These are phyloP conservation scores for Raffaelea deltoideospora DNA, from an alignment of 2,329 filamentous ascomycete genomes.

Conservation along the genomic window DNA sequence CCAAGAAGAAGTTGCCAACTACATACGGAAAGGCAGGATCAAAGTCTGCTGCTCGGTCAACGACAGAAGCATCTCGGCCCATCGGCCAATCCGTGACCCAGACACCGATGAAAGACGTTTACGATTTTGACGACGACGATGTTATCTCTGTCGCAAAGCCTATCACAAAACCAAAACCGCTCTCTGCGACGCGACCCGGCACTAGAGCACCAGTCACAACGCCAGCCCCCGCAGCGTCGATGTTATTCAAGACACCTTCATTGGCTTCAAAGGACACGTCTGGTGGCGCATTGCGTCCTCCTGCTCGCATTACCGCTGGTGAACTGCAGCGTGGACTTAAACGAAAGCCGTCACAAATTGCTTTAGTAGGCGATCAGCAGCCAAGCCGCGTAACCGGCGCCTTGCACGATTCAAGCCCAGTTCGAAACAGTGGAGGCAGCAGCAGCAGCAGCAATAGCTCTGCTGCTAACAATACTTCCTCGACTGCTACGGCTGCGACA, in stretches of 20 bases:
- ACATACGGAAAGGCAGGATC: constrained; percentile 13
- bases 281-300: neutral
- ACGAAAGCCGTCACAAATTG: constrained; percentile 5
- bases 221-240: neutral
- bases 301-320: neutral
- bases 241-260: neutral
- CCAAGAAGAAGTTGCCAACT: constrained; percentile 16
- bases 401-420: too few species aligned
- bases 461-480: too few species aligned
- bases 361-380: neutral
- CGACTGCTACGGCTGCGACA: neutral
- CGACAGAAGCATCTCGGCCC: constrained; percentile 1
- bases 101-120: constrained; percentile 7
- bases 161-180: constrained; percentile 1
- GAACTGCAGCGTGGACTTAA: constrained; percentile 6
- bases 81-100: neutral
- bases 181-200: neutral
- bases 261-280: neutral
- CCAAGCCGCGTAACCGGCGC: neutral
- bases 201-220: neutral
- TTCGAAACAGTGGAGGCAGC: neutral
- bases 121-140: constrained; percentile 10
- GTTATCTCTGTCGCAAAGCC: neutral
- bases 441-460: neutral
- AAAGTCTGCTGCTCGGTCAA: neutral